Evolutionary conservation across 148 eudicot genomes (phyloP).

Genomic region (Fagopyrum tataricum): DNA sequence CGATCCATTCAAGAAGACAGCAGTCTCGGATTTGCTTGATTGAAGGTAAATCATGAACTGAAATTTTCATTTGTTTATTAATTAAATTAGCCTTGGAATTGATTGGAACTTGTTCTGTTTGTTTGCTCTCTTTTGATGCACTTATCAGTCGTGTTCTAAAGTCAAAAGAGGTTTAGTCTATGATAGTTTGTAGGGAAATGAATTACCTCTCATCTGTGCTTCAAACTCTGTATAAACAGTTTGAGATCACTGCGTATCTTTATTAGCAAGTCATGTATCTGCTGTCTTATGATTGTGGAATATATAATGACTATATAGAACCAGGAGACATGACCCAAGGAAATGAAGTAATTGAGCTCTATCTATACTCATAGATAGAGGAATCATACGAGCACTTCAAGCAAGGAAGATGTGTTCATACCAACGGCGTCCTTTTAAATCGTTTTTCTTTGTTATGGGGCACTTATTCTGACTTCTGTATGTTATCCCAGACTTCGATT

Average conservation of each 20-base stretch:
- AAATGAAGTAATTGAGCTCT: too few species aligned
- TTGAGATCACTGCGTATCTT: neutral
- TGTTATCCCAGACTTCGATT: too few species aligned
- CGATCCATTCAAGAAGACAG: conserved; percentile 54
- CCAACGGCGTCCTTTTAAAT: too few species aligned
- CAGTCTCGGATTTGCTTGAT: conserved; percentile 60
- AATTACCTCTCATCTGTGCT: neutral
- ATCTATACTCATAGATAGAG: too few species aligned
- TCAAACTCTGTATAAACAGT: neutral
- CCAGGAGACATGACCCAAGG: too few species aligned
- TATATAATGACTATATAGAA: too few species aligned
- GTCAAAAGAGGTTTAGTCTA: neutral
- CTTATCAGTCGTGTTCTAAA: neutral
- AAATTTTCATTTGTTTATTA: neutral
- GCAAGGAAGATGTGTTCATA: too few species aligned
- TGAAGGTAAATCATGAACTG: conserved; percentile 23
- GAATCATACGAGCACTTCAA: too few species aligned
- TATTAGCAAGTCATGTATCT: too few species aligned
- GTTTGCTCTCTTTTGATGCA: neutral
- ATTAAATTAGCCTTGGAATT: neutral
- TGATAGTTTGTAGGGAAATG: neutral
- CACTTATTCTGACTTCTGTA: too few species aligned
- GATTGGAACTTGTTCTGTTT: conserved; percentile 3
- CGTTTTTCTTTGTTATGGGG: too few species aligned
- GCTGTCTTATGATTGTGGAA: too few species aligned